These are phyloP conservation scores for Carex kokanica DNA, from an alignment of 176 grass and related monocot species.

Conservation along the genomic window DNA sequence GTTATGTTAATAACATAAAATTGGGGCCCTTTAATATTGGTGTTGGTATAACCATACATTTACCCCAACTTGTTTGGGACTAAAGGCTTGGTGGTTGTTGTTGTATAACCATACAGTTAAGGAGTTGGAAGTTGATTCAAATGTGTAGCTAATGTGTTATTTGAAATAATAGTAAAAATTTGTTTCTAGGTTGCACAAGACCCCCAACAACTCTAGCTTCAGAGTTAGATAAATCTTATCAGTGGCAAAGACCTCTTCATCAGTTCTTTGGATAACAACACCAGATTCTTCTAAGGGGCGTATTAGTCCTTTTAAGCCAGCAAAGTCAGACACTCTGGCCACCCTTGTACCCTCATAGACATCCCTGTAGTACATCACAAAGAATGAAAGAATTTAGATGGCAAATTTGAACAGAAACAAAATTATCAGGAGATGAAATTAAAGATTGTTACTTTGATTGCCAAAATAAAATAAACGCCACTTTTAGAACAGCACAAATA, in stretches of 20 bases:
- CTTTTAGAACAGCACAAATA: neutral
- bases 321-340: slow-evolving; percentile 68
- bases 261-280: slow-evolving; percentile 58
- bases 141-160: neutral
- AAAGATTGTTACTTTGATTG: neutral
- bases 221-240: neutral
- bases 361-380: slow-evolving; percentile 44
- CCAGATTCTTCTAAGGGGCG: slow-evolving; percentile 75
- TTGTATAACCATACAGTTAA: neutral
- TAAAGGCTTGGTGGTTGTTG: neutral
- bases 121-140: neutral
- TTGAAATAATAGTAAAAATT: neutral
- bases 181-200: neutral
- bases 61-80: too few species aligned
- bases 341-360: slow-evolving; percentile 92
- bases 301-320: slow-evolving; percentile 84
- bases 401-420: neutral
- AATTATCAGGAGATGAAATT: slow-evolving; percentile 13
- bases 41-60: neutral
- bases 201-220: neutral
- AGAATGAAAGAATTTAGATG: slow-evolving; percentile 12
- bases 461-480: neutral
- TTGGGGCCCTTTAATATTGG: neutral
- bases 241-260: slow-evolving; percentile 55
- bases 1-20: neutral